Conservation (phyloP, 139 green algal genomes). For the Yamagishiella unicocca region DNA sequence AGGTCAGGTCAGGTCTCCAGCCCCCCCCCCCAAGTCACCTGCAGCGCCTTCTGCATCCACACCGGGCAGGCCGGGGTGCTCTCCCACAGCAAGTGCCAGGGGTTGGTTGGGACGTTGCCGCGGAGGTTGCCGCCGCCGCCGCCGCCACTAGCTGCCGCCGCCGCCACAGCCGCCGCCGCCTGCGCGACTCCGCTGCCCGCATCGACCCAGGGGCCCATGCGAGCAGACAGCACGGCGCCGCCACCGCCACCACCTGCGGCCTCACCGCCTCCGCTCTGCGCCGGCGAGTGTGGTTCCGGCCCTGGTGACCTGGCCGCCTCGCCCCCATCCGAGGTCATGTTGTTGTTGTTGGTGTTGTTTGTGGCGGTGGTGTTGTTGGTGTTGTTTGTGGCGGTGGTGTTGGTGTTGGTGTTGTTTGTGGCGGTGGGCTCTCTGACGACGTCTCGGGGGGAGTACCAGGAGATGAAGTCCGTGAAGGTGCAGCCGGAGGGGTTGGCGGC, state of each 20-base stretch:
- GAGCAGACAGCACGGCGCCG: neutral
- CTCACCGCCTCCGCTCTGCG: no score
- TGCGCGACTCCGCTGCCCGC: neutral
- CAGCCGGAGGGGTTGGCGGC: slow-evolving; percentile 86
- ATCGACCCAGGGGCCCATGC: neutral
- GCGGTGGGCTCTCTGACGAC: no score
- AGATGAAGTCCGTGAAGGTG: slow-evolving; percentile 86
- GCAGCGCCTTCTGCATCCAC: slow-evolving; percentile 74
- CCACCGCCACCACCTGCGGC: neutral
- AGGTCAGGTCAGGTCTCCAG: no score
- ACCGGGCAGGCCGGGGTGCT: slow-evolving; percentile 60
- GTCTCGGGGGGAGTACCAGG: slow-evolving; percentile 86
- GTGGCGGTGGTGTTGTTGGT: no score
- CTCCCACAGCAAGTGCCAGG: slow-evolving; percentile 73
- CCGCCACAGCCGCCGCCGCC: neutral
- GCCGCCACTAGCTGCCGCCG: neutral
- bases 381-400: no score
- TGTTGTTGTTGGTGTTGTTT: no score
- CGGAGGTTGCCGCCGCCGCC: neutral
- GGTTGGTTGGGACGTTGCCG: slow-evolving; percentile 10
- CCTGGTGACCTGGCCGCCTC: no score
- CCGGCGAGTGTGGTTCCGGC: no score
- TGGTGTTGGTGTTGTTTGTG: no score
- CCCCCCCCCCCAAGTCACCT: slow-evolving; percentile 30
- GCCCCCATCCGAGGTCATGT: no score